These are phyloP conservation scores for Pyricularia pennisetigena DNA, from an alignment of 2,329 filamentous ascomycete genomes.

Conservation along the genomic window DNA sequence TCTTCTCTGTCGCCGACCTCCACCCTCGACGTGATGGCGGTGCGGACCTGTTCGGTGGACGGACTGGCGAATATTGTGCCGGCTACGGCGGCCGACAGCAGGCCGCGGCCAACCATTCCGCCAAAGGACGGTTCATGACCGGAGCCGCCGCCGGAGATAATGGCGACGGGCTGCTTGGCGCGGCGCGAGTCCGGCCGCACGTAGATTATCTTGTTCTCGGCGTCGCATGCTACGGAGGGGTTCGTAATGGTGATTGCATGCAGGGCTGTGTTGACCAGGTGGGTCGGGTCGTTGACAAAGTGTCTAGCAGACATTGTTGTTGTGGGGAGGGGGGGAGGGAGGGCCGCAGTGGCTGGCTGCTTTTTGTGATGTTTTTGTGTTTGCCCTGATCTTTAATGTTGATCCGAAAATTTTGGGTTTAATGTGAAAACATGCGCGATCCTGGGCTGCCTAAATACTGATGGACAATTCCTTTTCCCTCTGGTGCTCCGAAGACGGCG, in stretches of 20 bases:
- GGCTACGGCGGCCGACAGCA: constrained; percentile 73
- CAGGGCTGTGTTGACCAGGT: constrained; percentile 70
- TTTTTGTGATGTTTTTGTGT: not conserved
- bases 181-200: constrained; percentile 41
- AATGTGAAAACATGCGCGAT: not conserved
- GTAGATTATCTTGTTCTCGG: constrained; percentile 76
- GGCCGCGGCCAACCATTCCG: constrained; percentile 71
- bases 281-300: constrained; percentile 76
- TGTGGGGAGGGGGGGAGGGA: not conserved
- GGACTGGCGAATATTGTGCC: constrained; percentile 77
- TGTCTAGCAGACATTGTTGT: constrained; percentile 52
- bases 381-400: not conserved
- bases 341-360: not conserved
- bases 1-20: constrained; percentile 33
- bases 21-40: constrained; percentile 64
- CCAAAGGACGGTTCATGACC: constrained; percentile 87
- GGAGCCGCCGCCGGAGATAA: constrained; percentile 81
- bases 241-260: constrained; percentile 73
- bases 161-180: constrained; percentile 56
- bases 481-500: not conserved
- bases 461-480: not conserved
- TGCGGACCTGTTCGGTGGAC: constrained; percentile 68
- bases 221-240: constrained; percentile 70
- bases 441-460: not conserved
- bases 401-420: not conserved